These are phyloP conservation scores for Pachysolen tannophilus DNA, from an alignment of 805 yeast species.

Conservation along the genomic window DNA sequence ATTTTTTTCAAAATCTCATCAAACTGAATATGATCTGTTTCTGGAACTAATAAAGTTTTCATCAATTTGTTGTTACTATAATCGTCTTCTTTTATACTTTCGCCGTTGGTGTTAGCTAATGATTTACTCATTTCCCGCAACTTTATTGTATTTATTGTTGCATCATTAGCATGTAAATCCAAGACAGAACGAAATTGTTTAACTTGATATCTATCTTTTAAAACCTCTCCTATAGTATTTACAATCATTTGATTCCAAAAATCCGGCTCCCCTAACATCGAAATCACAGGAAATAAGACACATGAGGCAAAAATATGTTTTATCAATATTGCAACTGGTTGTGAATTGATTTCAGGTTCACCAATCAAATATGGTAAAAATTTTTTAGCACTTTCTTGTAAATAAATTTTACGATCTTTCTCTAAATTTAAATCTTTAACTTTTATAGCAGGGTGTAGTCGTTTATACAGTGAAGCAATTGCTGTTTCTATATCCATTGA, in stretches of 20 bases:
- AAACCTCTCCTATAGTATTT: conserved; percentile 48
- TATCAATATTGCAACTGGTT: conserved; percentile 39
- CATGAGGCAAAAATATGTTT: conserved; percentile 57
- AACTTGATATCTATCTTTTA: conserved; percentile 71
- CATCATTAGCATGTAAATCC: conserved; percentile 49
- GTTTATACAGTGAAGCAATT: conserved; percentile 35
- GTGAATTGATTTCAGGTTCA: conserved; percentile 34
- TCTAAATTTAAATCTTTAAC: conserved; percentile 27
- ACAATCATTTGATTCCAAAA: conserved; percentile 65
- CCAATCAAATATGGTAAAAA: conserved; percentile 46
- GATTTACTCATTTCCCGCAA: background rate
- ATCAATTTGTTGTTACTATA: conserved; percentile 16
- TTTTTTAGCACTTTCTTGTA: conserved; percentile 31
- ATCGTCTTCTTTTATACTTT: background rate
- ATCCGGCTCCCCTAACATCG: conserved; percentile 62
- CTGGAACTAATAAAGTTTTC: conserved; percentile 27
- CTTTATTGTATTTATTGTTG: conserved; percentile 2
- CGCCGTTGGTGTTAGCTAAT: too few relatives aligned
- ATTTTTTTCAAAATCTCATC: conserved; percentile 31
- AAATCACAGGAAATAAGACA: conserved; percentile 42
- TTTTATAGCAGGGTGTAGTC: conserved; percentile 51
- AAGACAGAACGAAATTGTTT: conserved; percentile 62
- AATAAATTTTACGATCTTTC: conserved; percentile 39
- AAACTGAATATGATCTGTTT: conserved; percentile 30
- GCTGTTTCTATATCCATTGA: conserved; percentile 30